These are phyloP conservation scores for Sclerospora graminicola DNA, from an alignment of 352 stramenopile species.

Conservation along the genomic window DNA sequence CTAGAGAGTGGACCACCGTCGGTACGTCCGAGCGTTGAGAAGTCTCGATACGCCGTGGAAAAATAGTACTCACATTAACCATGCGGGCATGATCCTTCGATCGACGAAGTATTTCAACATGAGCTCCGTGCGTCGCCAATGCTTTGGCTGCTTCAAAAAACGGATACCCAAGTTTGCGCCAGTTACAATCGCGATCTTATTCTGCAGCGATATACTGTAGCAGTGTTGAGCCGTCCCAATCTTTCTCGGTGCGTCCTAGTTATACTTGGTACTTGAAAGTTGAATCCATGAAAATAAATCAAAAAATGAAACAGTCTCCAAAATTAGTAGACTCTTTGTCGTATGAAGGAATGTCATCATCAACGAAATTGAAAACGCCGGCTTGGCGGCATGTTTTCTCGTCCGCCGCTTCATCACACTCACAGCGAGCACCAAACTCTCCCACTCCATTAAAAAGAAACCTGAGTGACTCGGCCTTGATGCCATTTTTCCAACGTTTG, in stretches of 20 bases:
- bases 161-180: conserved; percentile 34
- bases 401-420: conserved; percentile 56
- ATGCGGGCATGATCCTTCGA: background rate
- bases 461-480: conserved; percentile 11
- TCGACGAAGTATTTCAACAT: conserved; percentile 16
- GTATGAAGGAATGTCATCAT: conserved; percentile 40
- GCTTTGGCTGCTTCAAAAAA: conserved; percentile 23
- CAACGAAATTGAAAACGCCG: conserved; percentile 45
- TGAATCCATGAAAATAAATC: too few relatives aligned
- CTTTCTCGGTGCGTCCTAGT: background rate
- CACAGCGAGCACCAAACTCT: conserved; percentile 51
- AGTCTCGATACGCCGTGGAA: conserved; percentile 21
- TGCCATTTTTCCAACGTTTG: conserved; percentile 51
- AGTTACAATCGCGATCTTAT: conserved; percentile 24
- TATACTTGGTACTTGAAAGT: too few relatives aligned
- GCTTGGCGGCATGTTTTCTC: conserved; percentile 29
- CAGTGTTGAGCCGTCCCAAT: conserved; percentile 21
- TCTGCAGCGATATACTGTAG: conserved; percentile 11
- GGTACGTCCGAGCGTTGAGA: conserved; percentile 30
- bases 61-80: conserved; percentile 2
- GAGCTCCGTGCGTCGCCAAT: conserved; percentile 18
- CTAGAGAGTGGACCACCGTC: conserved; percentile 24
- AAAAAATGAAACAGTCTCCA: too few relatives aligned
- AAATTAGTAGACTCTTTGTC: conserved; percentile 22
- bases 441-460: conserved; percentile 11